These are phyloP conservation scores for Malassezia sympodialis DNA, from an alignment of 1,284 basidiomycete genomes.

Conservation along the genomic window DNA sequence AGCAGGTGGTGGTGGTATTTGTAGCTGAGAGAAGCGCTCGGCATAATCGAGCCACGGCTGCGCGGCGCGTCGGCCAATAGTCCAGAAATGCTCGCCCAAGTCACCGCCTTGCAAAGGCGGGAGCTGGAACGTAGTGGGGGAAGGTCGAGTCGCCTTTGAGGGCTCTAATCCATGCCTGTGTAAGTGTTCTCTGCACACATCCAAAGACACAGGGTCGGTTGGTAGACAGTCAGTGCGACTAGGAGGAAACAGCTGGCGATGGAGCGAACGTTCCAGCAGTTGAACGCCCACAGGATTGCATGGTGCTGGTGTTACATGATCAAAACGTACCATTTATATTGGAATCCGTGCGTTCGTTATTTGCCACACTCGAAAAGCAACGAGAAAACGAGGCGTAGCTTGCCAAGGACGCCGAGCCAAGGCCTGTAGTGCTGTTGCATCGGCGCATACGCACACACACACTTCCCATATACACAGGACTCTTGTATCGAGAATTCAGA, in stretches of 20 bases:
- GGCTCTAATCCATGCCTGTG: slow-evolving; percentile 68
- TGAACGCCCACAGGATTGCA: slow-evolving; percentile 86
- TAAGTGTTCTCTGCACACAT: slow-evolving; percentile 71
- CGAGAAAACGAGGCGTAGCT: neutral
- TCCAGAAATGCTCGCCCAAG: slow-evolving; percentile 80
- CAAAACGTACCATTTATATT: neutral
- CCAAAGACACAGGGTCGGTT: slow-evolving; percentile 58
- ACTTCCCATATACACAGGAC: too few relatives aligned
- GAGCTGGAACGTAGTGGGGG: slow-evolving; percentile 67
- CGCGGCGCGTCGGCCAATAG: slow-evolving; percentile 62
- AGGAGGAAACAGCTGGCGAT: slow-evolving; percentile 68
- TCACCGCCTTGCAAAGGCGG: slow-evolving; percentile 72
- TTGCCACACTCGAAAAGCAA: neutral
- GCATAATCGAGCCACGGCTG: slow-evolving; percentile 75
- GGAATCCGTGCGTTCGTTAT: neutral
- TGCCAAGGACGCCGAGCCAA: neutral
- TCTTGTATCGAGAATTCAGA: too few relatives aligned
- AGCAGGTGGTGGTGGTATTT: slow-evolving; percentile 58
- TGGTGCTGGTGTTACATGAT: slow-evolving; percentile 8
- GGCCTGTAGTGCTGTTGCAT: neutral
- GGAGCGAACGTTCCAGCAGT: slow-evolving; percentile 68
- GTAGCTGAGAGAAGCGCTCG: slow-evolving; percentile 55
- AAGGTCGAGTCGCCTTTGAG: slow-evolving; percentile 66
- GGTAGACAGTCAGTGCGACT: slow-evolving; percentile 53
- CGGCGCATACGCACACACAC: neutral